phyloP scores from a whole-genome alignment of 768 basidiomycete species.

The Kwoniella pini region DNA sequence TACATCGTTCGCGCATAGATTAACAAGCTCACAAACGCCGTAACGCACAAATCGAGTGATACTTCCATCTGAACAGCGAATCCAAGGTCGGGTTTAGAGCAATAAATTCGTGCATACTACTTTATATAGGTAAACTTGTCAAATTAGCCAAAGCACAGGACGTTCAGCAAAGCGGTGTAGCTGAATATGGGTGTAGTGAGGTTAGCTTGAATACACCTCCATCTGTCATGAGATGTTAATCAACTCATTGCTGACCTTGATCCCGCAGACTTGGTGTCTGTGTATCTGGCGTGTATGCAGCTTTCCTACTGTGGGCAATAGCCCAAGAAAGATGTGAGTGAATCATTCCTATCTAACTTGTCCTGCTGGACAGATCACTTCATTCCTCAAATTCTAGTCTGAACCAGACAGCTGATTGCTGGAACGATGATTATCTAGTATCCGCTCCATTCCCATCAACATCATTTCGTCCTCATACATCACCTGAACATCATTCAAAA shows the following conservation, averaged over 20 bases:
- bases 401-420: not conserved
- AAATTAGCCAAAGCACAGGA: too few relatives aligned
- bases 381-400: too few relatives aligned
- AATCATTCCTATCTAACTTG: not conserved
- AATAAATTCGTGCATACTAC: too few relatives aligned
- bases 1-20: too few relatives aligned
- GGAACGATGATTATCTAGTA: constrained; percentile 28
- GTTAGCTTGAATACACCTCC: not conserved
- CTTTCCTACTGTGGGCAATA: constrained; percentile 89
- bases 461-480: constrained; percentile 22
- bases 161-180: too few relatives aligned
- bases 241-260: not conserved
- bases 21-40: too few relatives aligned
- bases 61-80: too few relatives aligned
- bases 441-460: constrained; percentile 47
- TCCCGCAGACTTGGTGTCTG: constrained; percentile 65
- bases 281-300: constrained; percentile 83
- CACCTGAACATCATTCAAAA: constrained; percentile 21
- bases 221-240: not conserved
- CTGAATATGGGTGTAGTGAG: not conserved
- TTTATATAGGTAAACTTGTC: too few relatives aligned
- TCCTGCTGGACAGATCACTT: too few relatives aligned
- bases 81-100: too few relatives aligned
- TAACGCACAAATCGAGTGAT: too few relatives aligned
- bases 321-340: constrained; percentile 86